phyloP scores from a whole-genome alignment of 768 basidiomycete species.

The Russula abietina region DNA sequence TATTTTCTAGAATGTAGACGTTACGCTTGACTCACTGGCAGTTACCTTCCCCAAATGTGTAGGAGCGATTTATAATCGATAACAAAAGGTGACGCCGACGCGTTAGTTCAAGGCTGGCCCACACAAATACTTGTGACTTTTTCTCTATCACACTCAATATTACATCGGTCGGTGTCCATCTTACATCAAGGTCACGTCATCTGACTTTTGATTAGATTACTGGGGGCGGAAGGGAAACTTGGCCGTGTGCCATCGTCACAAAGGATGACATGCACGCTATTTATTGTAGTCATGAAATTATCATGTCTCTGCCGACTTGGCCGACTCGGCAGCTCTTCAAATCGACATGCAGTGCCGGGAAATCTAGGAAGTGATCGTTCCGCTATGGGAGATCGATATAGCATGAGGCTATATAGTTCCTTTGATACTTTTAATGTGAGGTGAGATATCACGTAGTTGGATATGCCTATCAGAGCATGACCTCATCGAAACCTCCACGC shows the following conservation, averaged over 20 bases:
- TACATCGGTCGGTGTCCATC: background rate
- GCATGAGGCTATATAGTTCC: background rate
- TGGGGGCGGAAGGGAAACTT: background rate
- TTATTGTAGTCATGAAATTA: background rate
- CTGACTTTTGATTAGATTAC: background rate
- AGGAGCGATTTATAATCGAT: background rate
- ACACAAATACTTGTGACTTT: background rate
- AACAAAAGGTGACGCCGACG: background rate
- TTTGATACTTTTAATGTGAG: background rate
- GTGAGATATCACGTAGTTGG: background rate
- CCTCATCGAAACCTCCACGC: background rate
- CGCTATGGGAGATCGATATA: background rate
- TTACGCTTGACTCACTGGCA: background rate
- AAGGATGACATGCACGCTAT: background rate
- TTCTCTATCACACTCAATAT: too few species aligned
- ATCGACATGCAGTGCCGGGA: background rate
- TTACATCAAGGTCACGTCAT: background rate
- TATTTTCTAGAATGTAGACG: too few species aligned
- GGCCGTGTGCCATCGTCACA: background rate
- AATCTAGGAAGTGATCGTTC: background rate
- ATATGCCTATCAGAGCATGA: background rate
- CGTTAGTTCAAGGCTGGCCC: background rate
- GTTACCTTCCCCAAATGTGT: background rate
- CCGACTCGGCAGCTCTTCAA: background rate
- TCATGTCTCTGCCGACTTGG: background rate